Conservation (phyloP, 495 filamentous ascomycete species). For the Glonium stellatum region DNA sequence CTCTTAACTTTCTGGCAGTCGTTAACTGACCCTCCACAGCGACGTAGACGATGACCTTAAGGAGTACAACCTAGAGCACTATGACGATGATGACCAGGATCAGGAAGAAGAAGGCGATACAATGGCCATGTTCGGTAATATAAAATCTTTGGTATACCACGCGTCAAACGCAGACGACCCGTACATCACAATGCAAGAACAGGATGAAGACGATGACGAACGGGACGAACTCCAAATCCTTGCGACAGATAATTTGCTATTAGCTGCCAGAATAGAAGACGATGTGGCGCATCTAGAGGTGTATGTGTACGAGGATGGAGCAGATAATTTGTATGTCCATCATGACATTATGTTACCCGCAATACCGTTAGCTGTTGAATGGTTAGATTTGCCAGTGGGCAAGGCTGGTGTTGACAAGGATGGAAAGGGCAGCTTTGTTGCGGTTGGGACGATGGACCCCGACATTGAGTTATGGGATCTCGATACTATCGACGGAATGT, state of each 20-base stretch:
- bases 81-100: conserved; percentile 63
- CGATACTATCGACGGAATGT: conserved; percentile 93
- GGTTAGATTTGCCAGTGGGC: conserved; percentile 81
- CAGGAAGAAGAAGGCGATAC: conserved; percentile 53
- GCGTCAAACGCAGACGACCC: conserved; percentile 87
- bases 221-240: conserved; percentile 91
- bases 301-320: conserved; percentile 91
- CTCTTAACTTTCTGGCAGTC: background rate
- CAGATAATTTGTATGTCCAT: conserved; percentile 96
- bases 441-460: conserved; percentile 92
- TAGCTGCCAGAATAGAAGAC: conserved; percentile 91
- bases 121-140: conserved; percentile 91
- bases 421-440: conserved; percentile 71
- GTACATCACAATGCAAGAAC: conserved; percentile 81
- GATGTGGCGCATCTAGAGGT: conserved; percentile 94
- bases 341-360: conserved; percentile 99
- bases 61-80: conserved; percentile 93
- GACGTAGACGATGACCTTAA: conserved; percentile 81
- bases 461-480: conserved; percentile 99
- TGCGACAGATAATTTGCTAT: conserved; percentile 81
- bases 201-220: conserved; percentile 78
- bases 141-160: conserved; percentile 88
- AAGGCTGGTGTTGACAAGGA: conserved; percentile 48
- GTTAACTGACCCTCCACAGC: conserved; percentile 19
- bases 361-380: conserved; percentile 91